A percentile compares a stretch with the other conserved stretches of the same genome.
These are phyloP conservation scores for Castanea mollissima DNA, from an alignment of 306 rosid genomes.

Conservation along the genomic window DNA sequence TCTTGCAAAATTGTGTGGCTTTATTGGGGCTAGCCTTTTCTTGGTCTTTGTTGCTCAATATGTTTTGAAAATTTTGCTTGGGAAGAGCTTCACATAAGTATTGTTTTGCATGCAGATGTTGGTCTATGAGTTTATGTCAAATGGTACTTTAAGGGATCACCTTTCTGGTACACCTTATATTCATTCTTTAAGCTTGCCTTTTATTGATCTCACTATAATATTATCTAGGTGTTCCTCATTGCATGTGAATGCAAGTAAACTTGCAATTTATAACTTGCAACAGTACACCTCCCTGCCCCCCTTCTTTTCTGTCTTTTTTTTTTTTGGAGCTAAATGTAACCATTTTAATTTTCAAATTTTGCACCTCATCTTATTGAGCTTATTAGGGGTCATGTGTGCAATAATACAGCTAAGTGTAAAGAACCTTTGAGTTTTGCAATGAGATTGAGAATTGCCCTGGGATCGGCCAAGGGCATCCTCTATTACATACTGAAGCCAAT, in stretches of 20 bases:
- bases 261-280: too few species aligned
- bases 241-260: too few species aligned
- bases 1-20: neutral
- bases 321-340: too few species aligned
- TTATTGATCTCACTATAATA: neutral
- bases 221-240: too few species aligned
- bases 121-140: constrained; percentile 88
- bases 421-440: constrained; percentile 45
- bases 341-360: too few species aligned
- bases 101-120: constrained; percentile 63
- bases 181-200: constrained; percentile 10
- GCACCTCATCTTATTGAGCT: neutral
- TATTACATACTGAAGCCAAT: constrained; percentile 88
- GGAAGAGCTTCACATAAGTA: too few species aligned
- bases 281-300: too few species aligned
- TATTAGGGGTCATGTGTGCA: constrained; percentile 4
- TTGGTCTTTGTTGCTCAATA: constrained; percentile 11
- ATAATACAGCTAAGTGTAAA: constrained; percentile 45
- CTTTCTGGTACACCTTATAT: constrained; percentile 56
- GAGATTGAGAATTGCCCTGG: constrained; percentile 75
- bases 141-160: constrained; percentile 84
- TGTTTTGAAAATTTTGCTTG: constrained; percentile 10
- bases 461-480: constrained; percentile 76
- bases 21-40: neutral
- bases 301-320: too few species aligned